A percentile compares a stretch with the other conserved stretches of the same genome.
Evolutionary conservation across 805 yeast species (phyloP).

Genomic region (Pichia insulana): DNA sequence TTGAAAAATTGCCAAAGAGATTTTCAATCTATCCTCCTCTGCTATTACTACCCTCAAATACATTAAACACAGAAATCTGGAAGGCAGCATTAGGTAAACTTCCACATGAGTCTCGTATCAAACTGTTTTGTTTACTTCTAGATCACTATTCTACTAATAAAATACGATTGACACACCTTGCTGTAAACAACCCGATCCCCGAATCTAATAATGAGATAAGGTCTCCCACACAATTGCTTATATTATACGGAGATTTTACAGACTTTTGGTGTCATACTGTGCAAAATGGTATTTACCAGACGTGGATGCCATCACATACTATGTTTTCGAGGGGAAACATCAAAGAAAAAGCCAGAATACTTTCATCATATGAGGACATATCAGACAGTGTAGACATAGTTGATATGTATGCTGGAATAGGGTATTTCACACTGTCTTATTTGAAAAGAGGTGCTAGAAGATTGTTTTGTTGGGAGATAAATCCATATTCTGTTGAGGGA

Average conservation of each 20-base stretch:
- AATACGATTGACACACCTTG: conserved; percentile 42
- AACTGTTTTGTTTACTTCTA: conserved; percentile 1
- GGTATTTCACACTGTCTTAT: conserved; percentile 72
- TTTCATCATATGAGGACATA: conserved; percentile 25
- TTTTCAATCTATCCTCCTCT: conserved; percentile 63
- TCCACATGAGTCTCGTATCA: not conserved
- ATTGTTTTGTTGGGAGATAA: conserved; percentile 73
- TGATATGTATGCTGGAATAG: conserved; percentile 79
- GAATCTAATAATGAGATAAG: conserved; percentile 29
- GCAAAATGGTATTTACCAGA: conserved; percentile 70
- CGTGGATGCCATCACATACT: conserved; percentile 79
- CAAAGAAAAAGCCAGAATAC: conserved; percentile 64
- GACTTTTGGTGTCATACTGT: conserved; percentile 66
- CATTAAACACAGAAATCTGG: conserved; percentile 38
- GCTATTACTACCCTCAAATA: conserved; percentile 43
- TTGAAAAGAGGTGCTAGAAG: conserved; percentile 42
- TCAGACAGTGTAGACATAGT: conserved; percentile 39
- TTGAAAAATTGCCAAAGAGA: conserved; percentile 35
- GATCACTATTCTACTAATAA: conserved; percentile 7
- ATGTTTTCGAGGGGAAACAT: conserved; percentile 87
- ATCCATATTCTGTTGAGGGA: conserved; percentile 79
- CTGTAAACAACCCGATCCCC: conserved; percentile 62
- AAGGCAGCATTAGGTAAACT: conserved; percentile 4
- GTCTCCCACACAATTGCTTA: conserved; percentile 51
- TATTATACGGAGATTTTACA: conserved; percentile 63